phyloP scores from a whole-genome alignment of 2,329 filamentous ascomycete genomes.

The Xylaria sp. region DNA sequence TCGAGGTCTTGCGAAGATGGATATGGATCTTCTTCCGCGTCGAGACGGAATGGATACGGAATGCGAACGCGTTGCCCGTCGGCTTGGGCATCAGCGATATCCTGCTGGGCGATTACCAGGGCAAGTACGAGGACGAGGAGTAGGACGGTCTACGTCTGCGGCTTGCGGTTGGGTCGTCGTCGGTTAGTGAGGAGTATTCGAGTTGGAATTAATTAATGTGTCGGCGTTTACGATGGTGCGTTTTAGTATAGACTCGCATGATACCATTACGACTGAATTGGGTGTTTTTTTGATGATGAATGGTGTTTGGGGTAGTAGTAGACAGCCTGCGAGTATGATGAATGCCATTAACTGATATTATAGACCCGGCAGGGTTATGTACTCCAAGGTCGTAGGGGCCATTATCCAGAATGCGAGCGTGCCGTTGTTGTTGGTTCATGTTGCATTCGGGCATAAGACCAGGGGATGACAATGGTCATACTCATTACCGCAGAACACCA shows the following conservation, averaged over 20 bases:
- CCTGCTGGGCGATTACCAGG: slow-evolving; percentile 65
- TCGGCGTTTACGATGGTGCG: slow-evolving; percentile 2
- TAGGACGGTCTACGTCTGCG: slow-evolving; percentile 21
- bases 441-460: no score
- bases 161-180: neutral
- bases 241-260: slow-evolving; percentile 14
- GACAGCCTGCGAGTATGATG: no score
- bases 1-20: slow-evolving; percentile 87
- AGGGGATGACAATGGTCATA: no score
- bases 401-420: no score
- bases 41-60: slow-evolving; percentile 84
- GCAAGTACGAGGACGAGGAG: slow-evolving; percentile 54
- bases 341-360: no score
- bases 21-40: slow-evolving; percentile 96
- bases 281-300: neutral
- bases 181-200: neutral
- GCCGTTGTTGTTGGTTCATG: no score
- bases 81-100: slow-evolving; percentile 62
- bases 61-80: slow-evolving; percentile 32
- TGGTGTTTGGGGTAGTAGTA: no score
- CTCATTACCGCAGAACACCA: no score
- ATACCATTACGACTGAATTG: neutral
- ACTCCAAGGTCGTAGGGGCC: no score
- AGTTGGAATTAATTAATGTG: no score
- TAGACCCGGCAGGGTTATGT: no score